These are phyloP conservation scores for Phytophthora constricta DNA, from an alignment of 352 stramenopile species.

Conservation along the genomic window DNA sequence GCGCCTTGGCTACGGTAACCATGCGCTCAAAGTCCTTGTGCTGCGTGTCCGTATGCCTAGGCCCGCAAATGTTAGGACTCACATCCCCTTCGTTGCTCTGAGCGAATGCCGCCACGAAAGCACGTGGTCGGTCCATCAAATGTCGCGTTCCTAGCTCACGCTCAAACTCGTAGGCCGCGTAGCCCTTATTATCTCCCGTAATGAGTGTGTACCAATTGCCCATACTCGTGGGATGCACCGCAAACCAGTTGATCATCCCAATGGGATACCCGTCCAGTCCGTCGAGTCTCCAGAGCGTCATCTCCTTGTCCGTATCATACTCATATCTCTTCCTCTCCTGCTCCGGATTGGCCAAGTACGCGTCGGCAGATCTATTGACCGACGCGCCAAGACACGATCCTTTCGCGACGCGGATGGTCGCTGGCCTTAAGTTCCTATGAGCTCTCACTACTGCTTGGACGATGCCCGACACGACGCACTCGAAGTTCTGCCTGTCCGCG, in stretches of 20 bases:
- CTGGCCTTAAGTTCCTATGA: constrained; percentile 75
- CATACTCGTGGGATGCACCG: constrained; percentile 94
- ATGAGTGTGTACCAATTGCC: constrained; percentile 94
- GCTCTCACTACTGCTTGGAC: constrained; percentile 83
- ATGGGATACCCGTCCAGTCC: constrained; percentile 82
- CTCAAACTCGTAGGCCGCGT: constrained; percentile 91
- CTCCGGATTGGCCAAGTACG: constrained; percentile 90
- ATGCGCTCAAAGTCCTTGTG: constrained; percentile 85
- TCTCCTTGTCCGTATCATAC: constrained; percentile 92
- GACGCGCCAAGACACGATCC: constrained; percentile 78
- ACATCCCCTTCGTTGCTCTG: constrained; percentile 95
- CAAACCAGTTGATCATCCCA: constrained; percentile 95
- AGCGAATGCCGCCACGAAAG: constrained; percentile 93
- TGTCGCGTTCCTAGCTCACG: constrained; percentile 80
- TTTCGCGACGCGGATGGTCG: constrained; percentile 62
- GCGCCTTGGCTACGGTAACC: constrained; percentile 77
- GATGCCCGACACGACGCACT: constrained; percentile 91
- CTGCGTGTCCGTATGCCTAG: constrained; percentile 65
- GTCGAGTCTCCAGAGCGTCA: constrained; percentile 91
- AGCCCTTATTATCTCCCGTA: constrained; percentile 94
- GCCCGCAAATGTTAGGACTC: constrained; percentile 91
- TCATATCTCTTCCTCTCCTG: constrained; percentile 81
- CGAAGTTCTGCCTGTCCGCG: constrained; percentile 85
- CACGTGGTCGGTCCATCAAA: constrained; percentile 77
- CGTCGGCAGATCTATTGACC: constrained; percentile 91